phyloP scores from a whole-genome alignment of 306 rosid species.

The Dryas alaskensis region DNA sequence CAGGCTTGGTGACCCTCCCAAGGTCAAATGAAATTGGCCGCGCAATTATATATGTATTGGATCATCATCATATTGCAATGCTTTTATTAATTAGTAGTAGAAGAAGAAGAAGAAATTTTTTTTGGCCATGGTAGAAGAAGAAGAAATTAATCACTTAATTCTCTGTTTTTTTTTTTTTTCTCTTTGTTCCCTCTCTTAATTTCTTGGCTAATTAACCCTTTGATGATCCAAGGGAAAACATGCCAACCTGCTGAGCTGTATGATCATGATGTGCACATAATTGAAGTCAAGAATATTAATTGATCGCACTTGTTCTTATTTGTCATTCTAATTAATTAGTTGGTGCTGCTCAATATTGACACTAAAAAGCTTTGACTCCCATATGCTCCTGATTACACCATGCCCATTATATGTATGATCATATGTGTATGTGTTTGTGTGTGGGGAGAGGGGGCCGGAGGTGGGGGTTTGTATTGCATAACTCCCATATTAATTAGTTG shows the following conservation, averaged over 20 bases:
- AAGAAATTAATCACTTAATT: background rate
- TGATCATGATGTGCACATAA: conserved; percentile 5
- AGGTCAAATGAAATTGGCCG: conserved; percentile 25
- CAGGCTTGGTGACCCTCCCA: conserved; percentile 68
- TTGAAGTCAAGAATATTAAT: background rate
- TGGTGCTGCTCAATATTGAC: background rate
- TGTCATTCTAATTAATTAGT: too few relatives aligned
- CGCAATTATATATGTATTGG: background rate
- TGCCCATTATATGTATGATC: too few relatives aligned
- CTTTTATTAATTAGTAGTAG: background rate
- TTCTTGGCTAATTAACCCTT: background rate
- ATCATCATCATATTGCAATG: background rate
- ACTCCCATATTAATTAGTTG: too few relatives aligned
- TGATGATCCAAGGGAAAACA: background rate
- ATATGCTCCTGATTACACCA: too few relatives aligned
- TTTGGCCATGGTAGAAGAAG: too few relatives aligned
- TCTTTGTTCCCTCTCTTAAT: background rate
- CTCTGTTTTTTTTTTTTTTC: background rate
- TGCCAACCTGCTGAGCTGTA: background rate
- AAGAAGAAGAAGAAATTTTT: background rate
- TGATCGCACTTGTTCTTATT: background rate
- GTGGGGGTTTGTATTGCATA: too few relatives aligned
- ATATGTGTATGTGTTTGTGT: too few relatives aligned
- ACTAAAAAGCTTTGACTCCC: background rate
- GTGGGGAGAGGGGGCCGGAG: too few relatives aligned